A percentile compares a stretch with the other conserved stretches of the same genome.
phyloP scores from a whole-genome alignment of 306 rosid genomes.

The Vicia sativa region DNA sequence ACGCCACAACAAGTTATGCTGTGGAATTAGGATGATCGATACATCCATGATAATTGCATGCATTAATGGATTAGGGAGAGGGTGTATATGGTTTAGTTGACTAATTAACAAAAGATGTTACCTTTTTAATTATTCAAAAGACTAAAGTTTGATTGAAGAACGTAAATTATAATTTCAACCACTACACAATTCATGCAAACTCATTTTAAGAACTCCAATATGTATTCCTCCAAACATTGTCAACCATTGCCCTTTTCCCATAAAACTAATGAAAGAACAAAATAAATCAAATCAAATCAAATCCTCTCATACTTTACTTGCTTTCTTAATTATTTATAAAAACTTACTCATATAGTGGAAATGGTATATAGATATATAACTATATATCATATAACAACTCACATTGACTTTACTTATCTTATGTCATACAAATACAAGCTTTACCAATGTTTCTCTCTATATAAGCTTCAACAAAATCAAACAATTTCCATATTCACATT shows the following conservation, averaged over 20 bases:
- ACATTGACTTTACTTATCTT: slow-evolving; percentile 24
- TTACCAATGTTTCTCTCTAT: slow-evolving; percentile 33
- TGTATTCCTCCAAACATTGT: neutral
- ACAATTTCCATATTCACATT: slow-evolving; percentile 34
- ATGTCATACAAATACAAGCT: slow-evolving; percentile 2
- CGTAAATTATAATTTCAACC: slow-evolving; percentile 1
- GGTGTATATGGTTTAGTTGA: slow-evolving; percentile 53
- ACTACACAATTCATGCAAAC: neutral
- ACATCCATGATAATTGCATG: slow-evolving; percentile 15
- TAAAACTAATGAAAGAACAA: neutral
- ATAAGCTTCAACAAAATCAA: slow-evolving; percentile 38
- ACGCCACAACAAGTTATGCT: no score
- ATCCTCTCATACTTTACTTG: slow-evolving; percentile 3
- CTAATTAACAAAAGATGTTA: slow-evolving; percentile 31
- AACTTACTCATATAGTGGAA: slow-evolving; percentile 32
- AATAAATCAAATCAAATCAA: neutral
- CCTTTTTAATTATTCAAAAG: neutral
- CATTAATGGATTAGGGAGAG: slow-evolving; percentile 50
- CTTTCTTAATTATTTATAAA: slow-evolving; percentile 11
- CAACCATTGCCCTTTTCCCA: neutral
- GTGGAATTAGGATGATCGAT: neutral
- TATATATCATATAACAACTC: slow-evolving; percentile 46
- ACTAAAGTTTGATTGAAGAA: neutral
- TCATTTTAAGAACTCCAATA: no score
- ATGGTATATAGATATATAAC: slow-evolving; percentile 24